phyloP scores from a whole-genome alignment of 495 filamentous ascomycete species.

The Aspergillus egyptiacus region DNA sequence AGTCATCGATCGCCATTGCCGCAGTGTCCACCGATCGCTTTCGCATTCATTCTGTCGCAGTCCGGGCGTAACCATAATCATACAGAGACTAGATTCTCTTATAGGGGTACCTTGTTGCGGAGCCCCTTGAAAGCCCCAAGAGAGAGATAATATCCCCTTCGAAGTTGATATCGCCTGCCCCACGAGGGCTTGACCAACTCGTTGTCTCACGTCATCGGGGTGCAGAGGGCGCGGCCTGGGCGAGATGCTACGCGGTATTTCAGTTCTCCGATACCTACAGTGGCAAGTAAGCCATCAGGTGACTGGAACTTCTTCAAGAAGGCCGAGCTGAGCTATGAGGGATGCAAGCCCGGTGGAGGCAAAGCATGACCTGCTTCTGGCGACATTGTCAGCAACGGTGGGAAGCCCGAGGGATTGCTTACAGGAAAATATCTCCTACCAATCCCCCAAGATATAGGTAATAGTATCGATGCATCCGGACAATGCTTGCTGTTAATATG shows the following conservation, averaged over 20 bases:
- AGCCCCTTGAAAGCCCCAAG: not conserved
- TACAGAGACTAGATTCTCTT: not conserved
- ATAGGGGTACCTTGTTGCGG: not conserved
- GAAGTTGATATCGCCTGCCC: not conserved
- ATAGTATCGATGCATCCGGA: too few species aligned
- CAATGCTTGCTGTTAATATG: too few species aligned
- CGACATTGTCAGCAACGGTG: not conserved
- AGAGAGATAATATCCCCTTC: not conserved
- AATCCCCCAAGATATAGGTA: too few species aligned
- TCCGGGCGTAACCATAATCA: constrained; percentile 12
- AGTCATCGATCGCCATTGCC: constrained; percentile 10
- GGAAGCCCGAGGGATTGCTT: too few species aligned
- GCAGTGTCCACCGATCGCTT: constrained; percentile 17
- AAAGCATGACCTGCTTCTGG: too few species aligned
- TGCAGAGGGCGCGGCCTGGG: not conserved
- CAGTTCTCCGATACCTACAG: not conserved
- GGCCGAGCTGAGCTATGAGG: constrained; percentile 11
- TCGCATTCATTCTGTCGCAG: constrained; percentile 8
- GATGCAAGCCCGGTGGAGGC: constrained; percentile 18
- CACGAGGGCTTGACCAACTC: not conserved
- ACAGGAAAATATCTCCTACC: too few species aligned
- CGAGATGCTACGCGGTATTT: not conserved
- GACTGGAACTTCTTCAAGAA: constrained; percentile 15
- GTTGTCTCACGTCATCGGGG: not conserved
- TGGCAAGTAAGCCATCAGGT: constrained; percentile 6